Percentiles rank a stretch among this genome's conserved stretches.
Conservation (phyloP, 2,329 filamentous ascomycete genomes). For the Claviceps monticola region DNA sequence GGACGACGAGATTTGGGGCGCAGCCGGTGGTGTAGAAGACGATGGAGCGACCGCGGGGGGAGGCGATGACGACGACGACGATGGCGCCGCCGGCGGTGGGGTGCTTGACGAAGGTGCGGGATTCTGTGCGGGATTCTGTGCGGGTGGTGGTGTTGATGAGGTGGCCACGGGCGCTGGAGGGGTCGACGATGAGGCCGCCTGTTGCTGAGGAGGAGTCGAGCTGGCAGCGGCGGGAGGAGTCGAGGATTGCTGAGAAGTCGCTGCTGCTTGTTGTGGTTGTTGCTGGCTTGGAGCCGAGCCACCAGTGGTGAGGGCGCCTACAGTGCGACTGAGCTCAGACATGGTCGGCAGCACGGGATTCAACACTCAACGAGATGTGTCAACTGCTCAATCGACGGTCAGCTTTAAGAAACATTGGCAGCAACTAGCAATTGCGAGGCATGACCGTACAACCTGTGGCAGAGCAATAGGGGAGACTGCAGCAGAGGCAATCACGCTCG, state of each 20-base stretch:
- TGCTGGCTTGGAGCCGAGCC: constrained; percentile 4
- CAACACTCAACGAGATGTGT: constrained; percentile 8
- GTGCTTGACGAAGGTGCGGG: not conserved
- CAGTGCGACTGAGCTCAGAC: not conserved
- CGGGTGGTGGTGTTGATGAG: not conserved
- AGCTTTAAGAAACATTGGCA: too few species aligned
- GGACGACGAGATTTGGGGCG: not conserved
- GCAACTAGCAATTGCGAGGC: too few species aligned
- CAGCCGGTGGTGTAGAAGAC: not conserved
- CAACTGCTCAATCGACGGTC: constrained; percentile 16
- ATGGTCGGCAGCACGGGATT: constrained; percentile 3
- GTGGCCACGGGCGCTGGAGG: not conserved
- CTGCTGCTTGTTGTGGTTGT: not conserved
- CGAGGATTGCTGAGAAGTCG: not conserved
- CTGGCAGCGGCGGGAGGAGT: not conserved
- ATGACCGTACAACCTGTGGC: too few species aligned
- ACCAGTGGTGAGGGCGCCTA: constrained; percentile 13
- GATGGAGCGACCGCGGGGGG: not conserved
- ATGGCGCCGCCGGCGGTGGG: not conserved
- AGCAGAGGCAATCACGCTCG: too few species aligned
- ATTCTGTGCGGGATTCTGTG: not conserved
- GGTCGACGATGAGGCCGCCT: not conserved
- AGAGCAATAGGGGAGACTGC: too few species aligned
- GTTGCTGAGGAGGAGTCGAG: constrained; percentile 1
- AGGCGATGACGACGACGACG: not conserved